Base-by-base conservation (phyloP, 345 rosid genomes). In the Syzygium aqueum region DNA sequence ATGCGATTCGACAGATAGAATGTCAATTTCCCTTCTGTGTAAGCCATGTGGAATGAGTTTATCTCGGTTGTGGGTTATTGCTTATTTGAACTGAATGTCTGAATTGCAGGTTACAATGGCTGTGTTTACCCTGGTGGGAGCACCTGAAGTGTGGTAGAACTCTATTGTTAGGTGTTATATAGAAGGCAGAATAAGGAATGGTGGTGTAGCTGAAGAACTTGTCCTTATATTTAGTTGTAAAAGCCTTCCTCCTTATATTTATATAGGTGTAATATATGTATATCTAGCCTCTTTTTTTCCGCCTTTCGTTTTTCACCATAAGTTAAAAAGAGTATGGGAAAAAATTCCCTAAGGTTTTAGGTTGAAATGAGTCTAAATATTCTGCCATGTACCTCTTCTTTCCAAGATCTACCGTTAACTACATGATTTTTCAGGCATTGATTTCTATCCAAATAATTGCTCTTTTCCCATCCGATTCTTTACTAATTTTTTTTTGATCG, bases 61-160 rank as follows among this genome's bases (percentile, higher is more conserved):
- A 73, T 73, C 8, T 73, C 82, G 5, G 82, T 37, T 2, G 2
- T 33, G 82, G 8, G 25, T 73, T 5, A 37, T 73, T 37, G 3
- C 82, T 73, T 0, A 73, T 73, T 33, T 73, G 53, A 51, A 86
- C 53, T 77, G 22, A 16, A 53, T 86, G 27, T 86, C 56, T 51
- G 87, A 50, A 23, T 19, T 80, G 33, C 88, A 86, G 88, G 88
- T 46, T 86, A 86, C 84, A 82, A 57, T 53, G 77, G 85, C 57
- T 86, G 88, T 51, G 50, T 53, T 6, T 86, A 86, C 59, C 77
- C 14, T 52, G 85, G 87, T 53, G 87, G 88, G 85, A 77, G 88
- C 85, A 86, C 85, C 88, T 86, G 77, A 86, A 54, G 51, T 11
- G 46, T 21, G 1, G 25, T n/a, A 16, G 27, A n/a, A 19, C 40